phyloP scores from a whole-genome alignment of 208 protist genomes.

The Acanthamoeba castellanii region DNA sequence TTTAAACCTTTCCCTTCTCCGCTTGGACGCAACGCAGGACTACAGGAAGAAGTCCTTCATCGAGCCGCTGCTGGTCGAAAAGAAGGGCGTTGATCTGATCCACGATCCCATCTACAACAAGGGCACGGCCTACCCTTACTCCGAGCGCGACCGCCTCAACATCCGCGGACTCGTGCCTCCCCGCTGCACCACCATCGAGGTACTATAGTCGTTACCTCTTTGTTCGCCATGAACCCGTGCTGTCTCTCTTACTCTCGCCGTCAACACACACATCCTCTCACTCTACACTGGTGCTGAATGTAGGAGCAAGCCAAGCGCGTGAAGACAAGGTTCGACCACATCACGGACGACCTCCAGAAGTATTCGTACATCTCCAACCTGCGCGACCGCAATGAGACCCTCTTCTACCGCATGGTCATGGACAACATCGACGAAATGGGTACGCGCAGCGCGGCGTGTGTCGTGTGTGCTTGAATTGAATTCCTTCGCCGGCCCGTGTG shows the following conservation, averaged over 20 bases:
- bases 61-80: conserved; percentile 31
- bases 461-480: too few relatives aligned
- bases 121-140: conserved; percentile 46
- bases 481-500: too few relatives aligned
- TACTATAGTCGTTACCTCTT: background rate
- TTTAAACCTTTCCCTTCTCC: too few relatives aligned
- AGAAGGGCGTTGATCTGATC: conserved; percentile 27
- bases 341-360: conserved; percentile 22
- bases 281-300: background rate
- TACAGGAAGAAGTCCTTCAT: conserved; percentile 37
- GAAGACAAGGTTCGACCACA: conserved; percentile 21
- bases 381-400: conserved; percentile 89
- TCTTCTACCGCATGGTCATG: conserved; percentile 89
- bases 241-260: background rate
- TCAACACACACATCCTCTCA: background rate
- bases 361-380: conserved; percentile 83
- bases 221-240: too few relatives aligned
- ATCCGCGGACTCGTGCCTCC: conserved; percentile 48
- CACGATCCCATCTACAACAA: conserved; percentile 68
- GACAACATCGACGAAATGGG: conserved; percentile 84
- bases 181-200: conserved; percentile 57
- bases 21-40: background rate
- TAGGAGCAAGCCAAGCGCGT: conserved; percentile 53
- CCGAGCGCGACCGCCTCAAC: conserved; percentile 61
- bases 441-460: too few relatives aligned